A percentile compares a stretch with the other conserved stretches of the same genome.
These are phyloP conservation scores for Dictyostelium firmibasis DNA, from an alignment of 78 protist genomes.

Conservation along the genomic window DNA sequence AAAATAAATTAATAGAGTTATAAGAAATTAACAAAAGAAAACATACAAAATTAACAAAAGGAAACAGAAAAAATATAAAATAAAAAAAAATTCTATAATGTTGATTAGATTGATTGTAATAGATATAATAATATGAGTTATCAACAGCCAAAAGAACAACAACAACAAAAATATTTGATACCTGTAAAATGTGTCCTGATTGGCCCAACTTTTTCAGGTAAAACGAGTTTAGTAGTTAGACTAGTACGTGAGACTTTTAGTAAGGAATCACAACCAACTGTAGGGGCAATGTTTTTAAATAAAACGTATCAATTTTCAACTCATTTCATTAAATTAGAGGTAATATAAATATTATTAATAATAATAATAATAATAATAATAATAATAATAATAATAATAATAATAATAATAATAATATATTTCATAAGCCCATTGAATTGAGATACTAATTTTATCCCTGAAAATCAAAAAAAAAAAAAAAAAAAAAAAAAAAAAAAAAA, in stretches of 20 bases:
- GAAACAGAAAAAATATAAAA: no score
- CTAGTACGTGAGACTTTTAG: conserved; percentile 26
- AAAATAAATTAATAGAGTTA: no score
- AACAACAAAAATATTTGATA: background rate
- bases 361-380: no score
- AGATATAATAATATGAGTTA: background rate
- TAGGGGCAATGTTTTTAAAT: conserved; percentile 66
- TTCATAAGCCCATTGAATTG: no score
- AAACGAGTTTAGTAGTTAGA: conserved; percentile 43
- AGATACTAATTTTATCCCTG: no score
- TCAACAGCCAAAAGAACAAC: background rate
- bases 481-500: background rate
- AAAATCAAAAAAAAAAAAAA: background rate
- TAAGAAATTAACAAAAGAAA: no score
- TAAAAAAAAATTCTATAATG: background rate
- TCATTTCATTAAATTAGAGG: conserved; percentile 22
- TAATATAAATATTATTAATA: background rate
- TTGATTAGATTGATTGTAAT: background rate
- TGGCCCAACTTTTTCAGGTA: conserved; percentile 60
- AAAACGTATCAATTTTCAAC: conserved; percentile 26
- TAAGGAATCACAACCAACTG: conserved; percentile 41
- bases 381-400: no score
- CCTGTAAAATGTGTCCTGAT: conserved; percentile 33
- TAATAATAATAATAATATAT: no score
- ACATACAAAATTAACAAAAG: no score